Conservation (phyloP, 2,329 filamentous ascomycete genomes). For the Fusarium sulawesiense region DNA sequence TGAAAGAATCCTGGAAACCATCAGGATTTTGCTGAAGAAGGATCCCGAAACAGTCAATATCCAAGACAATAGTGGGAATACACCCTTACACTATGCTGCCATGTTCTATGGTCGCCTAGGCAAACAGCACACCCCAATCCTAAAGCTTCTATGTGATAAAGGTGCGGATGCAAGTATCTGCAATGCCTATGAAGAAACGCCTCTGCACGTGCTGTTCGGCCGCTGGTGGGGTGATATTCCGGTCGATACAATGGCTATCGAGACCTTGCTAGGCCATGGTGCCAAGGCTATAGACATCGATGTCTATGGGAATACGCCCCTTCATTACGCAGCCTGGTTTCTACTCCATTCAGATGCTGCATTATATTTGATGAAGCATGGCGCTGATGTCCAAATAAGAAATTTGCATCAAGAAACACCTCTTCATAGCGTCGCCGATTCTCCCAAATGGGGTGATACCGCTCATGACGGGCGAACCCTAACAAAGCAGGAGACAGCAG, state of each 20-base stretch:
- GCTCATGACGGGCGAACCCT: too few relatives aligned
- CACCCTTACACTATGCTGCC: background rate
- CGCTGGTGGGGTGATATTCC: background rate
- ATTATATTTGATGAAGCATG: background rate
- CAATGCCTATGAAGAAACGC: background rate
- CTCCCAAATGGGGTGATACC: accelerated
- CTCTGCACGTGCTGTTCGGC: background rate
- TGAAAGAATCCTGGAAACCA: accelerated
- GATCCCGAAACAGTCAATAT: background rate
- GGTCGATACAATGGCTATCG: background rate
- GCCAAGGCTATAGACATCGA: background rate
- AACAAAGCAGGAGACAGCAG: background rate
- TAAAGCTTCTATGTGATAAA: background rate
- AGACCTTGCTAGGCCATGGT: background rate
- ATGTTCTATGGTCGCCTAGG: accelerated
- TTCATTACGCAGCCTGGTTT: background rate
- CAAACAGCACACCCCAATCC: background rate
- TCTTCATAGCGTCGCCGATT: background rate
- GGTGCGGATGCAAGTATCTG: background rate
- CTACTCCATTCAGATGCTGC: background rate
- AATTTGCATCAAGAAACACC: background rate
- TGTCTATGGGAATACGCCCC: background rate
- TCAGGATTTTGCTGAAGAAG: accelerated
- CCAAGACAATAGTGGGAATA: background rate
- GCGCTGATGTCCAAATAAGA: background rate